Conservation (phyloP, 768 basidiomycete species). For the Psilocybe tampanensis region DNA sequence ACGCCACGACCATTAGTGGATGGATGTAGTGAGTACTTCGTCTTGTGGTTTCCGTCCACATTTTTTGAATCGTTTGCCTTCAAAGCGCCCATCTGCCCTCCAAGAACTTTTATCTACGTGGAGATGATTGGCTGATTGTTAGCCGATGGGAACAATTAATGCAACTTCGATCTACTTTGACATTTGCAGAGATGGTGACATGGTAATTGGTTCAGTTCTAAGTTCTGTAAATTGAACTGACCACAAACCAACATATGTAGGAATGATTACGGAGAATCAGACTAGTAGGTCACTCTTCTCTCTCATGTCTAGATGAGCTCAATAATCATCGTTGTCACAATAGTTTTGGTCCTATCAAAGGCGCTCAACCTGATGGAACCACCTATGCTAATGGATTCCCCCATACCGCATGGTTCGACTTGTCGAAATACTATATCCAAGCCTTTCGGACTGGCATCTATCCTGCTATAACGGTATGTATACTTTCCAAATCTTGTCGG, state of each 20-base stretch:
- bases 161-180: constrained; percentile 50
- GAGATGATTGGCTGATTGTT: constrained; percentile 69
- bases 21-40: constrained; percentile 47
- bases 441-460: constrained; percentile 70
- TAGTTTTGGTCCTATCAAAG: constrained; percentile 62
- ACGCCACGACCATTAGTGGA: constrained; percentile 47
- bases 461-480: constrained; percentile 55
- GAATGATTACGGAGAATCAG: constrained; percentile 81
- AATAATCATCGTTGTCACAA: background rate
- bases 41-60: background rate
- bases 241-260: constrained; percentile 25
- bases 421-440: constrained; percentile 65
- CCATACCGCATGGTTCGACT: constrained; percentile 60
- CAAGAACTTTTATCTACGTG: constrained; percentile 67
- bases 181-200: constrained; percentile 68
- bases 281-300: constrained; percentile 46
- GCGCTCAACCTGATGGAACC: constrained; percentile 44
- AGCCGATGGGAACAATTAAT: constrained; percentile 75
- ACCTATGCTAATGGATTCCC: constrained; percentile 46
- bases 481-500: background rate
- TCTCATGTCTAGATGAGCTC: background rate
- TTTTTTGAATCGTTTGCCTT: background rate
- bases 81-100: constrained; percentile 53
- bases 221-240: background rate
- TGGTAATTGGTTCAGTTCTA: constrained; percentile 43